Evolutionary conservation across 106 monocot species (phyloP).

Genomic region (Dioscorea zingiberensis): DNA sequence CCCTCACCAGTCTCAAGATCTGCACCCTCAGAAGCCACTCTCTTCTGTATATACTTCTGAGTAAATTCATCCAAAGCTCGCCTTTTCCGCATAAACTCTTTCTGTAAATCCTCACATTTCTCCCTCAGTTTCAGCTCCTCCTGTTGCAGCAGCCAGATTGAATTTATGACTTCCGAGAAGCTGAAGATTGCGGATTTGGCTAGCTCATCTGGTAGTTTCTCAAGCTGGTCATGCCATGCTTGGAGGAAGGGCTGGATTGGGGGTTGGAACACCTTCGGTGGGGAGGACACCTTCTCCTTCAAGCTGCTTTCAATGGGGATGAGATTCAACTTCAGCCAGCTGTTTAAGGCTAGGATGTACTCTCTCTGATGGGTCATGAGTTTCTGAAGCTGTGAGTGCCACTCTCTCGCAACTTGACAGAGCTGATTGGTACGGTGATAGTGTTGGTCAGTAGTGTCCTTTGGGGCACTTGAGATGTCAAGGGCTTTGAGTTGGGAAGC

Average conservation of each 20-base stretch:
- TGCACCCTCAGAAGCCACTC: conserved; percentile 8
- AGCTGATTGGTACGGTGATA: conserved; percentile 47
- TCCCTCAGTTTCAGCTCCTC: conserved; percentile 68
- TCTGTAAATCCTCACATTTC: conserved; percentile 43
- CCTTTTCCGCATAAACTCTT: conserved; percentile 31
- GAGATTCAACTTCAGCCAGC: conserved; percentile 69
- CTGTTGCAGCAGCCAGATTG: conserved; percentile 43
- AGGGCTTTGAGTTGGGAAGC: conserved; percentile 21
- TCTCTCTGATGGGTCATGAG: conserved; percentile 72
- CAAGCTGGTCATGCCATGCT: conserved; percentile 71
- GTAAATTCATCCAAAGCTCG: conserved; percentile 66
- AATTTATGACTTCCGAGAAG: conserved; percentile 55
- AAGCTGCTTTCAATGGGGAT: conserved; percentile 74
- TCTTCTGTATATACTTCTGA: conserved; percentile 23
- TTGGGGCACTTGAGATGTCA: conserved; percentile 41
- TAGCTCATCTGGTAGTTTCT: conserved; percentile 53
- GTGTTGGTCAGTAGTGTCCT: conserved; percentile 59
- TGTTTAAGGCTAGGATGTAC: conserved; percentile 52
- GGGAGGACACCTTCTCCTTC: conserved; percentile 68
- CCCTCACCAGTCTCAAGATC: conserved; percentile 22
- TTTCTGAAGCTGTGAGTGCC: conserved; percentile 56
- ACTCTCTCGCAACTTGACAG: conserved; percentile 21
- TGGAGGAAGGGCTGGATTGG: conserved; percentile 52
- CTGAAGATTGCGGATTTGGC: conserved; percentile 35
- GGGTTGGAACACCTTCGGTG: conserved; percentile 20